phyloP scores from a whole-genome alignment of 345 rosid species.

The Eucalyptus tenuipes region DNA sequence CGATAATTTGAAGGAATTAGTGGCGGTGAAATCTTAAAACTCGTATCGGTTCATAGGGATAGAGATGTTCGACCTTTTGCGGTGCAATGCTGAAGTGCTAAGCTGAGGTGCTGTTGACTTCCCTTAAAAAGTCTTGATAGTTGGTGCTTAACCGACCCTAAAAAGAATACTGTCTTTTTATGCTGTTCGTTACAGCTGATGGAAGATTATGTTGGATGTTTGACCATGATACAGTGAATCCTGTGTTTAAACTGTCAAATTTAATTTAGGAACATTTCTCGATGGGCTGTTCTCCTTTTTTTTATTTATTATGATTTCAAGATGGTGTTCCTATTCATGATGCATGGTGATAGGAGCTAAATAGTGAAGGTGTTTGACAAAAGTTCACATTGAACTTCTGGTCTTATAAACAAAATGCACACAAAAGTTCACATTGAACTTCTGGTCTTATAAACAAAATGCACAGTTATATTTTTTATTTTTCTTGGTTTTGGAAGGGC shows the following conservation, averaged over 20 bases:
- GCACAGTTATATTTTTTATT: neutral
- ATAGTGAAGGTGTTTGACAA: conserved; percentile 1
- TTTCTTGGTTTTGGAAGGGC: neutral
- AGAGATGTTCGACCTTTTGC: neutral
- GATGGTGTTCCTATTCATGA: neutral
- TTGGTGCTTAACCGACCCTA: neutral
- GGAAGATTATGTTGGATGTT: neutral
- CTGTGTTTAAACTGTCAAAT: neutral
- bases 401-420: neutral
- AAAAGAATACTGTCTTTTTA: neutral
- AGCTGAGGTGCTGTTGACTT: neutral
- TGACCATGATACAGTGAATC: neutral
- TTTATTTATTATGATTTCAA: neutral
- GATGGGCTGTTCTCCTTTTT: neutral
- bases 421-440: neutral
- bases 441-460: neutral
- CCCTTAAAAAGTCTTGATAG: neutral
- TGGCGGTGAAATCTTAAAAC: neutral
- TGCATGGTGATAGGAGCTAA: neutral
- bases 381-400: neutral
- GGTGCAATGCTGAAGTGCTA: neutral
- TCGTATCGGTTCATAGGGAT: neutral
- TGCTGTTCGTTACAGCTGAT: neutral
- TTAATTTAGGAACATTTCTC: neutral
- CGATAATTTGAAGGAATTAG: neutral